Evolutionary conservation across 192 early-diverging fungal species (phyloP), one percentile per base, ranked within the genome.

Genomic region (Coemansia sp.): DNA sequence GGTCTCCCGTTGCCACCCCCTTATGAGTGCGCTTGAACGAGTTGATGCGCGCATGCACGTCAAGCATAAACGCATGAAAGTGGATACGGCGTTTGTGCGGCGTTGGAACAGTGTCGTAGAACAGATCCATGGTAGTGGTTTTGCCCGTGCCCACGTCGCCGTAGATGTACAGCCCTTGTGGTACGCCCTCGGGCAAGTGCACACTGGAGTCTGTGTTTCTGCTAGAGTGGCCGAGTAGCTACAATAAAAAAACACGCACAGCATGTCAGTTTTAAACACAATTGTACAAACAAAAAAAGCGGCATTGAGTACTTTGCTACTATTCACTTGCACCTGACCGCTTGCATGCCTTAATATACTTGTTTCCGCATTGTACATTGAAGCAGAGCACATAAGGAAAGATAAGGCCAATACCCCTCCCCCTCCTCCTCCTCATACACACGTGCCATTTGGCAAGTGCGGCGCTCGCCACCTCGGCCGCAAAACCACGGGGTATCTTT

Each of bases 21-120:
- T 17, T 25, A 27, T 83, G 75, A 3, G 70, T 72, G 36, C 53
- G 79, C 36, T 83, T 83, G 34, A 87, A 70, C 6, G 63, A 52
- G 61, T 88, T 86, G 32, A 87, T 77, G 25, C 86, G 85, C 27
- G 79, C 74, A 56, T 98, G 96, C 1, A 95, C 81, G 47, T 95
- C 92, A 8, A 88, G 78, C 96, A 98, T 98, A 60, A 98, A 98
- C n/a, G 88, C 87, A 57, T 98, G 92, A 60, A 95, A 98, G 58
- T 98, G 96, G 15, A 96, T 84, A 2, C 96, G 85, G 18, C 88
- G 82, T 64, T 95, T 95, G 25, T 86, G 69, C 5, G 64, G 36
- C 2, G 86, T 84, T 7, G 80, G 71, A 5, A 91, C 61, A 1
- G 89, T 81, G 68, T 90, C 81, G 75, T 88, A 98, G 53, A 98